A percentile compares a stretch with the other conserved stretches of the same genome.
Evolutionary conservation across 441 rosid genomes (phyloP).

Genomic region (Macaranga tanarius): DNA sequence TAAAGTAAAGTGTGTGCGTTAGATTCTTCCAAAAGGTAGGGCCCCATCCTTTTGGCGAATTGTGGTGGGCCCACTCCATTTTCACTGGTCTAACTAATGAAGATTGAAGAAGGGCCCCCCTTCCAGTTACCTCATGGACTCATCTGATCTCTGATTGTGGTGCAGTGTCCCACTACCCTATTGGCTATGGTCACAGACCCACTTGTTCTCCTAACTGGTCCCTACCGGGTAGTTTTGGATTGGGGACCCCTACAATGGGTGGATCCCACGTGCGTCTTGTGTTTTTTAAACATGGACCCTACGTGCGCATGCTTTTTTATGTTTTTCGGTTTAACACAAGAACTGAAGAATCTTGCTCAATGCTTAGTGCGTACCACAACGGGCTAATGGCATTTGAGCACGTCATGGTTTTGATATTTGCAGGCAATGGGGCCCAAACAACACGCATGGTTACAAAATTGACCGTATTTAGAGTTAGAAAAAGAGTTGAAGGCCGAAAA

Average conservation of each 20-base stretch:
- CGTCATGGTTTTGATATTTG: not conserved
- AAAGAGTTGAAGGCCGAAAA: not conserved
- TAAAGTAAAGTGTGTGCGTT: not conserved
- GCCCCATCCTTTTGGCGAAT: not conserved
- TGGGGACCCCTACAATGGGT: not conserved
- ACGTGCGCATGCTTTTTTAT: not conserved
- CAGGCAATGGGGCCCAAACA: no score
- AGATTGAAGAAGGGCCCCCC: not conserved
- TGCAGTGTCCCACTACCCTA: constrained; percentile 11
- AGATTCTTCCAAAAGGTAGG: constrained; percentile 24
- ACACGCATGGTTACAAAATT: not conserved
- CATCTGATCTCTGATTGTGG: not conserved
- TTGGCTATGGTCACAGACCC: constrained; percentile 24
- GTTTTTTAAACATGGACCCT: constrained; percentile 10
- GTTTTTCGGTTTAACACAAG: no score
- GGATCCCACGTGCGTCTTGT: constrained; percentile 11
- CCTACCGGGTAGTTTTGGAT: constrained; percentile 3
- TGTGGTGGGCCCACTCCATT: constrained; percentile 35
- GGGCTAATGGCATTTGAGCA: not conserved
- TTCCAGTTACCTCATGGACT: not conserved
- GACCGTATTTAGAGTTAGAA: not conserved
- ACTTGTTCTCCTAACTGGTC: constrained; percentile 29
- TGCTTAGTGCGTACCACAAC: constrained; percentile 11
- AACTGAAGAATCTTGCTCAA: no score
- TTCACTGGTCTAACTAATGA: constrained; percentile 13